Evolutionary conservation across 345 rosid genomes (phyloP), one percentile per base, ranked within the genome.

Genomic region (Angophora floribunda): DNA sequence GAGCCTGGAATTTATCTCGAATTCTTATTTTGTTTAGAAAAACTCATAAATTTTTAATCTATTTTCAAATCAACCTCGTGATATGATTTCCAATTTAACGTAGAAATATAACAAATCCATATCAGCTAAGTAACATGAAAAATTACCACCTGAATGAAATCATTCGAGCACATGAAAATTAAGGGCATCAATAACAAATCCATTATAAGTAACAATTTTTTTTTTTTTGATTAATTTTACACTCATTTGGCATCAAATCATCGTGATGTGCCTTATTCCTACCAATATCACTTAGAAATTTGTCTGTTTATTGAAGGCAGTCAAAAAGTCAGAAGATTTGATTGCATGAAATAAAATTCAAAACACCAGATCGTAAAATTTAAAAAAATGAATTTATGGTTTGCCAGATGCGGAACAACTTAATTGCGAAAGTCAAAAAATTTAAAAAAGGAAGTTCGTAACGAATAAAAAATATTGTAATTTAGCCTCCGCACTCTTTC

Each of bases 231-330:
- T 13, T 70, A 9, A 70, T 70, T 36, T 17, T 4, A 3, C 4
- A 7, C 13, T 70, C 13, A 36, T 17, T 1, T 36, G 0, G 7
- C 4, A 0, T 36, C 1, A 1, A 65, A 67, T 16, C 16, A 67
- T 7, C 1, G 1, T 8, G 4, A 15, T 9, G 1, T 32, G 3
- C 32, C 5, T 2, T 16, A 14, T 30, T 65, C 30, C 1, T 30
- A 1, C 11, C 44, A 7, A 7, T 11, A 9, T 30, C 6, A 5
- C 14, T 30, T 30, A 65, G 21, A 21, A 7, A 65, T 7, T 32
- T 0, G 13, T 9, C 2, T 7, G 22, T 67, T 32, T 16, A 70
- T 2, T 2, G 41, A 3, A 32, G 47, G 22, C 16, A 16, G 32
- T 32, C 44, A 36, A 11, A 70, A 9, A 65, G 21, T 4, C 16